A percentile compares a stretch with the other conserved stretches of the same genome.
Evolutionary conservation across 1,284 basidiomycete species (phyloP).

Genomic region (Ustilago trichophora): DNA sequence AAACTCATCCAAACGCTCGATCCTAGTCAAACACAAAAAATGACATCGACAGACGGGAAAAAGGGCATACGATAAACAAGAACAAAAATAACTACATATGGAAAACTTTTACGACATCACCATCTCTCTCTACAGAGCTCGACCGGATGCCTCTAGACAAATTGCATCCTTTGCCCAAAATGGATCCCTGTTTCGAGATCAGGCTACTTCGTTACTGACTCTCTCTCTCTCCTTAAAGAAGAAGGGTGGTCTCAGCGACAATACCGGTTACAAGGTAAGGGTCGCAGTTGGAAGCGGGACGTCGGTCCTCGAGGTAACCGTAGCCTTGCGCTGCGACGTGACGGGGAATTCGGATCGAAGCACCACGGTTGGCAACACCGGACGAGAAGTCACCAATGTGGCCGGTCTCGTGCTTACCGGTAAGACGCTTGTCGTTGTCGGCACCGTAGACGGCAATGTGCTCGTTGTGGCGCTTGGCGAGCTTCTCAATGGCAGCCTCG

Average conservation of each 20-base stretch:
- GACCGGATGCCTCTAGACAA: background rate
- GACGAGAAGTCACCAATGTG: conserved; percentile 92
- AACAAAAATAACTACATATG: background rate
- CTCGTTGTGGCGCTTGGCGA: conserved; percentile 68
- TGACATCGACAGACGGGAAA: no score
- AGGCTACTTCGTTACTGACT: no score
- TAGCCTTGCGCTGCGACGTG: conserved; percentile 90
- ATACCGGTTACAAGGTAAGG: conserved; percentile 71
- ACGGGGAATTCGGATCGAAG: conserved; percentile 76
- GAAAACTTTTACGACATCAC: background rate
- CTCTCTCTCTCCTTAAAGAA: conserved; percentile 16
- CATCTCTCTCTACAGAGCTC: background rate
- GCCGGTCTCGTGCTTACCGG: conserved; percentile 79
- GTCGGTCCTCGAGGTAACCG: conserved; percentile 77
- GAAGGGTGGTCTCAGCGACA: conserved; percentile 88
- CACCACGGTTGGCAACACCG: conserved; percentile 96
- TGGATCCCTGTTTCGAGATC: no score
- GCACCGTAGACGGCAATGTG: conserved; percentile 67
- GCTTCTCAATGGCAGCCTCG: conserved; percentile 83
- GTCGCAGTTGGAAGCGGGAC: conserved; percentile 91
- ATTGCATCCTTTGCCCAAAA: no score
- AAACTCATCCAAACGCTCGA: no score
- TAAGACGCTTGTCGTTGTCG: conserved; percentile 66
- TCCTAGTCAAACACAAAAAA: no score
- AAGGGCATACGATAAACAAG: no score